Evolutionary conservation across 805 yeast genomes (phyloP).

Genomic region (Candida quercuum): DNA sequence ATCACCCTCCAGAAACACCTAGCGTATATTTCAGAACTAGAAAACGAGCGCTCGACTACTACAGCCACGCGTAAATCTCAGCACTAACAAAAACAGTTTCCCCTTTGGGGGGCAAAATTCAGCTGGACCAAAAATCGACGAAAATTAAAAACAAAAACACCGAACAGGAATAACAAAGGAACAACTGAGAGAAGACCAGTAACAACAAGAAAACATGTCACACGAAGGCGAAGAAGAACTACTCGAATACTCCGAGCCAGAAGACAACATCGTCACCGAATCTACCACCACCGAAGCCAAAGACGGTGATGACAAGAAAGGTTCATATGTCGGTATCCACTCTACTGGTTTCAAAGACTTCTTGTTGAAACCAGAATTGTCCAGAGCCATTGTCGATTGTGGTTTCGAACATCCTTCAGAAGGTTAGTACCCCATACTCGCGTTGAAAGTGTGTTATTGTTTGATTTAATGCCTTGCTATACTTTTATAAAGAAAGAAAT

Average conservation of each 20-base stretch:
- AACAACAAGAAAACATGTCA: conserved; percentile 46
- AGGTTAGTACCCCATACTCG: conserved; percentile 56
- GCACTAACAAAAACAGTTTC: not conserved
- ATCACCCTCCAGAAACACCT: no score
- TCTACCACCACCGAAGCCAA: conserved; percentile 39
- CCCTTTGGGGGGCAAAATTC: not conserved
- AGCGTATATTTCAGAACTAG: not conserved
- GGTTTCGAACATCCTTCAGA: conserved; percentile 99
- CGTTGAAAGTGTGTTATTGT: conserved; percentile 1
- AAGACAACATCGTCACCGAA: conserved; percentile 72
- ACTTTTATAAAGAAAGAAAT: not conserved
- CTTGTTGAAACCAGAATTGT: conserved; percentile 90
- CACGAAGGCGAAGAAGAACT: conserved; percentile 99
- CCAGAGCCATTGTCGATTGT: conserved; percentile 97
- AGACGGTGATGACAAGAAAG: conserved; percentile 79
- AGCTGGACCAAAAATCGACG: not conserved
- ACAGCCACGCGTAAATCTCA: not conserved
- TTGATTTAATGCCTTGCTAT: conserved; percentile 1
- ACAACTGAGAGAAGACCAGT: not conserved
- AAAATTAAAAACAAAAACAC: not conserved
- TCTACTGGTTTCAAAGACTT: conserved; percentile 99
- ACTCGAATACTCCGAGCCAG: conserved; percentile 97
- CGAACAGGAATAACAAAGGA: conserved; percentile 1
- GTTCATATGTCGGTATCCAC: conserved; percentile 96
- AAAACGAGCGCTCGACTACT: no score